Evolutionary conservation across 148 eudicot species (phyloP).

Genomic region (Chenopodium berlandieri): DNA sequence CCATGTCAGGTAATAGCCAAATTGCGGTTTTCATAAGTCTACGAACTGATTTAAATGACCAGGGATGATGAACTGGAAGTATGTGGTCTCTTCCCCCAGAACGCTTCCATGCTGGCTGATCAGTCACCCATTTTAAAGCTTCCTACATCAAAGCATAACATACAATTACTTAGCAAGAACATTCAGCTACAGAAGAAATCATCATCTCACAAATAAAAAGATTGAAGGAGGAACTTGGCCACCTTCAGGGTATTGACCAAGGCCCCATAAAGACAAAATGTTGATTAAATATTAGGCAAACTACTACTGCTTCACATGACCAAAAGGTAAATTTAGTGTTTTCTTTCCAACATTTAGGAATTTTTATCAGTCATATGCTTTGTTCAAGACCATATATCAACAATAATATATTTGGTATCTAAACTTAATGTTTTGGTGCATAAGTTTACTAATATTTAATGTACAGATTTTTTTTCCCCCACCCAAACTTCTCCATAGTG

Average conservation of each 20-base stretch:
- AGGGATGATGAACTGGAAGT: constrained; percentile 97
- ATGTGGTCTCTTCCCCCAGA: constrained; percentile 98
- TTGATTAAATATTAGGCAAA: not conserved
- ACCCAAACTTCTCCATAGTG: not conserved
- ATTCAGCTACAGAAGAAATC: not conserved
- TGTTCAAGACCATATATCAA: not conserved
- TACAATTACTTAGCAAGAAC: not conserved
- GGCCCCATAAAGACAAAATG: not conserved
- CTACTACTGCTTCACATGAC: not conserved
- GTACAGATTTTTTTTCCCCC: too few relatives aligned
- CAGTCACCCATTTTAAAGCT: constrained; percentile 91
- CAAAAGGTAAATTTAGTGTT: not conserved
- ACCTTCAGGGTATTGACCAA: not conserved
- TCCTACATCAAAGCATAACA: constrained; percentile 45
- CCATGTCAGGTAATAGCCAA: constrained; percentile 99
- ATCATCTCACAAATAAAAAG: constrained; percentile 1
- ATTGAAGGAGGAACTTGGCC: not conserved
- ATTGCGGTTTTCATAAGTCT: constrained; percentile 80
- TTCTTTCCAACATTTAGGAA: not conserved
- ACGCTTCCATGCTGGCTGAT: constrained; percentile 95
- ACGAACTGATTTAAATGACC: constrained; percentile 97
- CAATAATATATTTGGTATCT: not conserved
- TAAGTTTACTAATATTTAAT: too few relatives aligned
- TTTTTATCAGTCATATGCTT: not conserved
- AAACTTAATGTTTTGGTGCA: not conserved